These are phyloP conservation scores for Paecilomyces dactylethromorphus DNA, from an alignment of 2,329 filamentous ascomycete genomes.

Conservation along the genomic window DNA sequence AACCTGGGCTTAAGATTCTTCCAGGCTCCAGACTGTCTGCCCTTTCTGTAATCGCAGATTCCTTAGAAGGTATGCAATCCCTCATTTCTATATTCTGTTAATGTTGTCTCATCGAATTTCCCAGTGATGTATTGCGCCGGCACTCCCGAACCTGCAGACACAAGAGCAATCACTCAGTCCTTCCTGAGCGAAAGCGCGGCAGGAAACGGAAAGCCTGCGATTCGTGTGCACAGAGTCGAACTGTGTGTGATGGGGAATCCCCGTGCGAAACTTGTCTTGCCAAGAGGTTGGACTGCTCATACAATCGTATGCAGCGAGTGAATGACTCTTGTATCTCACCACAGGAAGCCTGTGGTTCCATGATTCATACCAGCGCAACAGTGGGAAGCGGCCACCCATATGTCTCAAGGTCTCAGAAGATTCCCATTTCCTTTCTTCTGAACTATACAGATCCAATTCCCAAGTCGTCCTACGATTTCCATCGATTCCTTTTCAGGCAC, in stretches of 20 bases:
- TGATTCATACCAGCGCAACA: too few species aligned
- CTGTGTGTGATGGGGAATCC: background rate
- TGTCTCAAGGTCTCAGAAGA: background rate
- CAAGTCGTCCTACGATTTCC: background rate
- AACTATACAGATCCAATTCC: background rate
- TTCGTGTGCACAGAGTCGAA: background rate
- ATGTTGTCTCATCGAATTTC: background rate
- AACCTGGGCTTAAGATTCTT: background rate
- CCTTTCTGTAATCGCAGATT: background rate
- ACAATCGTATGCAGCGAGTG: background rate
- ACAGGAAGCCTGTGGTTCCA: background rate
- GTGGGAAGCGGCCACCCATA: too few species aligned
- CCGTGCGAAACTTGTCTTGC: background rate
- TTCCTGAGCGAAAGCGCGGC: background rate
- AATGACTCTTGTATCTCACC: background rate
- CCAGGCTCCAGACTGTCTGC: background rate
- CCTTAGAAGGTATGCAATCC: background rate
- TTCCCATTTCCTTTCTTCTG: background rate
- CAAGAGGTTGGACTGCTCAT: background rate
- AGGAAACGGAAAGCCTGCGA: conserved; percentile 1
- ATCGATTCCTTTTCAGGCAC: background rate
- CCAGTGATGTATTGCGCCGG: background rate
- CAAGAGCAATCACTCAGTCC: background rate
- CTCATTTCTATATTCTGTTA: background rate
- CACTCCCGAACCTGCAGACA: background rate